Conservation (phyloP, 768 basidiomycete species). For the Boletus rubroflammeus region DNA sequence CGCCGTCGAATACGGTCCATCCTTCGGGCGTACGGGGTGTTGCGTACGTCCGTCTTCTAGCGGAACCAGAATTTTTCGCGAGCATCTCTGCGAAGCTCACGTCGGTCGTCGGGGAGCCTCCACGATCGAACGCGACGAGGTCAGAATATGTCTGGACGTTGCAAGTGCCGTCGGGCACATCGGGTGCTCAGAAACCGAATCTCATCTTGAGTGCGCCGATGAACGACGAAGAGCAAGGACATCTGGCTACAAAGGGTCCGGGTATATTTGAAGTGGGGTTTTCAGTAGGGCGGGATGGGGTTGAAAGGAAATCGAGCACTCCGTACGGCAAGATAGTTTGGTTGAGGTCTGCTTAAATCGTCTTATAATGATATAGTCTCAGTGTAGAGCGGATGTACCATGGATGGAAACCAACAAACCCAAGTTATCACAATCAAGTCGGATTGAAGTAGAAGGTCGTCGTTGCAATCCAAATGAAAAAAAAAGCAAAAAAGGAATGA, state of each 20-base stretch:
- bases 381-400: not conserved
- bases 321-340: slow-evolving; percentile 53
- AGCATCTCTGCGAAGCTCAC: slow-evolving; percentile 39
- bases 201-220: slow-evolving; percentile 38
- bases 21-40: slow-evolving; percentile 48
- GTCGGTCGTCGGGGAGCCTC: slow-evolving; percentile 44
- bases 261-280: slow-evolving; percentile 57
- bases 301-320: slow-evolving; percentile 35
- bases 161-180: slow-evolving; percentile 28
- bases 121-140: slow-evolving; percentile 24
- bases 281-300: slow-evolving; percentile 31
- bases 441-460: not conserved
- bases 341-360: slow-evolving; percentile 14
- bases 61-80: slow-evolving; percentile 27
- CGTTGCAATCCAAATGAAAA: not conserved
- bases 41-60: slow-evolving; percentile 46
- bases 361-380: not conserved
- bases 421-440: not conserved
- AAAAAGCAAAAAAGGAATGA: slow-evolving; percentile 7
- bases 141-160: slow-evolving; percentile 41
- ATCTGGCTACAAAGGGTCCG: slow-evolving; percentile 28
- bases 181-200: slow-evolving; percentile 14
- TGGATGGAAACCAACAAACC: no score
- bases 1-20: slow-evolving; percentile 47
- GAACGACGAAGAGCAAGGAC: slow-evolving; percentile 34